Percentiles rank a stretch among this genome's conserved stretches.
phyloP scores from a whole-genome alignment of 257 asterid genomes.

The Nicotiana undulata region DNA sequence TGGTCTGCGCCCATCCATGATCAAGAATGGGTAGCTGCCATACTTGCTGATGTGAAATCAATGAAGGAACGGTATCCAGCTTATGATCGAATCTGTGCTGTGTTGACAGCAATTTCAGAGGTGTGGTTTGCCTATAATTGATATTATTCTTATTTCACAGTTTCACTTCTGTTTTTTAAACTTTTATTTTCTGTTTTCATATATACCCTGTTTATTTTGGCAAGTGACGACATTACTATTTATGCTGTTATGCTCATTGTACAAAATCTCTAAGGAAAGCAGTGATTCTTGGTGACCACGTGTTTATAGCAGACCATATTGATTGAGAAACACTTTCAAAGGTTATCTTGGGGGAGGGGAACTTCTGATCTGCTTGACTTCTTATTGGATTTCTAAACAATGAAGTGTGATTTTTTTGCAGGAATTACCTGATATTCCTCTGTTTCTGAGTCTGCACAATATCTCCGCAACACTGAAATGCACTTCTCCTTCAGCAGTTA shows the following conservation, averaged over 20 bases:
- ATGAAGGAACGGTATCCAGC: conserved; percentile 73
- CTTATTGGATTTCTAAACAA: background rate
- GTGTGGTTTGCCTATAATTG: conserved; percentile 25
- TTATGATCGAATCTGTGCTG: conserved; percentile 63
- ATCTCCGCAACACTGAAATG: conserved; percentile 78
- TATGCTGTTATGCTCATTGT: background rate
- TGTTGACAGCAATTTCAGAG: conserved; percentile 86
- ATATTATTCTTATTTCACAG: background rate
- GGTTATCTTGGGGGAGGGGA: background rate
- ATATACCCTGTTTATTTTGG: background rate
- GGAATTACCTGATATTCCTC: conserved; percentile 84
- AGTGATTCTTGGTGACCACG: background rate
- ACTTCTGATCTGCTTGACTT: background rate
- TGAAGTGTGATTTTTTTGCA: conserved; percentile 23
- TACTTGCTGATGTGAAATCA: conserved; percentile 59
- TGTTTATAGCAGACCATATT: background rate
- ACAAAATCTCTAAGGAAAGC: background rate
- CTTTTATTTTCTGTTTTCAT: too few relatives aligned
- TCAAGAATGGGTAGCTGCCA: conserved; percentile 78
- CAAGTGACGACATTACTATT: background rate
- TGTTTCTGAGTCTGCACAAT: conserved; percentile 89
- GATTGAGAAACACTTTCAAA: background rate
- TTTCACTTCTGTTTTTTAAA: background rate
- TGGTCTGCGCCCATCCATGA: conserved; percentile 98
- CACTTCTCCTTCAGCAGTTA: conserved; percentile 90